Percentiles rank a stretch among this genome's conserved stretches.
Conservation (phyloP, 306 rosid species). For the Lathyrus aphaca region DNA sequence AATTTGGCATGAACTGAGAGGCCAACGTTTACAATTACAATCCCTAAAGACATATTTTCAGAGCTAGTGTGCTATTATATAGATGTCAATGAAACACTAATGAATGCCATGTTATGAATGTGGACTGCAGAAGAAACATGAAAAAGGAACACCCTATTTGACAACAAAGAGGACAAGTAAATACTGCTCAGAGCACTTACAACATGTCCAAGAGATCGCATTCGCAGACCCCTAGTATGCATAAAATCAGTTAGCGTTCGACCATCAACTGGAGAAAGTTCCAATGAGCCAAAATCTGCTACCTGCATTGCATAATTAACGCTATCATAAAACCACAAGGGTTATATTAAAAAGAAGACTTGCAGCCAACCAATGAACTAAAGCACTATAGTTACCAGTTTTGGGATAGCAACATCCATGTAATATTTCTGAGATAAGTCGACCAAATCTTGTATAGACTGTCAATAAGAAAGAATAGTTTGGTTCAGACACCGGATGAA, state of each 20-base stretch:
- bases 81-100: conserved; percentile 19
- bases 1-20: not conserved
- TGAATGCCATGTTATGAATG: conserved; percentile 22
- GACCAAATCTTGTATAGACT: conserved; percentile 84
- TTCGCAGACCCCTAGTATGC: conserved; percentile 95
- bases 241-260: conserved; percentile 97
- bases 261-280: conserved; percentile 99
- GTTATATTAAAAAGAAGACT: conserved; percentile 32
- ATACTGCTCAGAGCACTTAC: conserved; percentile 62
- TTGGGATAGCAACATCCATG: conserved; percentile 94
- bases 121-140: conserved; percentile 18
- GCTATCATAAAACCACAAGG: conserved; percentile 43
- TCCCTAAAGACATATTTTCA: conserved; percentile 24
- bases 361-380: conserved; percentile 42
- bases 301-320: conserved; percentile 65
- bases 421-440: conserved; percentile 81
- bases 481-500: conserved; percentile 38
- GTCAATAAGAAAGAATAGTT: conserved; percentile 47
- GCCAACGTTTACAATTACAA: conserved; percentile 23
- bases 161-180: conserved; percentile 23
- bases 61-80: not conserved
- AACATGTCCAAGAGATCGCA: conserved; percentile 96
- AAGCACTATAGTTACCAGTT: conserved; percentile 72
- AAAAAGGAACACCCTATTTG: conserved; percentile 1
- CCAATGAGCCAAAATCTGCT: conserved; percentile 98